Percentiles rank a stretch among this genome's conserved stretches.
Conservation (phyloP, 2,329 filamentous ascomycete genomes). For the Pestalotiopsis sp. region DNA sequence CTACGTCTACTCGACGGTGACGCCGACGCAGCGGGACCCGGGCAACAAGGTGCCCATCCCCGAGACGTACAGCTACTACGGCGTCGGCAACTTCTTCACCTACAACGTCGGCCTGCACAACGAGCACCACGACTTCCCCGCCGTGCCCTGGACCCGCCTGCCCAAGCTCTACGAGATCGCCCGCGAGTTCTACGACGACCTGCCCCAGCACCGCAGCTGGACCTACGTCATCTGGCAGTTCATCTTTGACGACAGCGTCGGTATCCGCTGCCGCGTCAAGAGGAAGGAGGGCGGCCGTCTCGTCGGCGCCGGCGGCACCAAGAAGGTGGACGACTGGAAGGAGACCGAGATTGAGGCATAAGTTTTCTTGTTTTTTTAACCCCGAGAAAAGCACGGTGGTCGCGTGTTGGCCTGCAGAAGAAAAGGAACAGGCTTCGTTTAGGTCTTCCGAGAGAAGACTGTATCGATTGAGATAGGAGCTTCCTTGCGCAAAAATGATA, state of each 20-base stretch:
- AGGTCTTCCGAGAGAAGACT: background rate
- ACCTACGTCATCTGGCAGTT: constrained; percentile 93
- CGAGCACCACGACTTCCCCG: constrained; percentile 98
- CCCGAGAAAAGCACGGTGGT: background rate
- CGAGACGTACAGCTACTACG: constrained; percentile 98
- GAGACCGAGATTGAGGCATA: constrained; percentile 70
- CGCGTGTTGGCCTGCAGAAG: background rate
- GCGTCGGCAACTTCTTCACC: constrained; percentile 84
- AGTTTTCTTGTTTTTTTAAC: constrained; percentile 14
- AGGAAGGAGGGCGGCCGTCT: constrained; percentile 73
- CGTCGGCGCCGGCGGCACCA: constrained; percentile 52
- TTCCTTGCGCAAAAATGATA: background rate
- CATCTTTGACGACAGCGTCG: constrained; percentile 86
- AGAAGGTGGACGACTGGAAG: constrained; percentile 59
- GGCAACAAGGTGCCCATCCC: constrained; percentile 70
- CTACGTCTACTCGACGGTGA: constrained; percentile 75
- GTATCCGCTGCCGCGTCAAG: constrained; percentile 92
- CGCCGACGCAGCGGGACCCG: constrained; percentile 56
- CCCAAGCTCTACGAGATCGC: constrained; percentile 78
- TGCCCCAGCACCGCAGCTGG: constrained; percentile 91
- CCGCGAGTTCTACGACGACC: constrained; percentile 85
- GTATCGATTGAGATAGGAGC: background rate
- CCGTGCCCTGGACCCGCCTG: constrained; percentile 90
- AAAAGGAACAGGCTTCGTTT: background rate
- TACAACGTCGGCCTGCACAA: constrained; percentile 99